A percentile compares a stretch with the other conserved stretches of the same genome.
phyloP scores from a whole-genome alignment of 148 eudicot genomes.

The Rhododendron kiyosumense region DNA sequence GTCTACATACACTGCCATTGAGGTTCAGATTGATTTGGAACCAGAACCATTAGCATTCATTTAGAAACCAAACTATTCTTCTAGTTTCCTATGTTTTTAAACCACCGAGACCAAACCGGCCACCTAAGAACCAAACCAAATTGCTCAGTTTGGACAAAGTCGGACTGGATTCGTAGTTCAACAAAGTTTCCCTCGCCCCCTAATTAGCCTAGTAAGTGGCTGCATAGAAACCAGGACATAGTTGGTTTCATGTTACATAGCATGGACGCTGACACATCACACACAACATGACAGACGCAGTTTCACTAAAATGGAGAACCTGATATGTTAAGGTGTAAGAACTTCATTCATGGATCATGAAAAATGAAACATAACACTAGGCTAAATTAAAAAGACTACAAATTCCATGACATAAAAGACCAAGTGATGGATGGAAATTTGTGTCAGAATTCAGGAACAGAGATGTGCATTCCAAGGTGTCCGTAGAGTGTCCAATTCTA shows the following conservation, averaged over 20 bases:
- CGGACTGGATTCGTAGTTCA: background rate
- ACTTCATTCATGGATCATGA: too few species aligned
- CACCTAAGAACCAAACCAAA: background rate
- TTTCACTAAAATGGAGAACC: background rate
- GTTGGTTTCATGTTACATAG: background rate
- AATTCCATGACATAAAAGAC: background rate
- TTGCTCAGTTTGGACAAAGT: background rate
- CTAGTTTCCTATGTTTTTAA: background rate
- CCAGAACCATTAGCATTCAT: background rate
- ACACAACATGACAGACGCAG: background rate
- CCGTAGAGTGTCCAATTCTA: background rate
- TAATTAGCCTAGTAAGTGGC: background rate
- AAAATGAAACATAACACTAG: too few species aligned
- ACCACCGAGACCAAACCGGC: background rate
- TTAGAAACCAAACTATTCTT: background rate
- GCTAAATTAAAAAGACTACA: background rate
- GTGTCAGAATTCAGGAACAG: background rate
- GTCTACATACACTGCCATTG: background rate
- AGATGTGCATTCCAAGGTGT: background rate
- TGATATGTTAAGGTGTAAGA: background rate
- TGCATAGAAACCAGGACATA: background rate
- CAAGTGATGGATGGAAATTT: background rate
- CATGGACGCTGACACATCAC: background rate
- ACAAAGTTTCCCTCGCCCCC: background rate
- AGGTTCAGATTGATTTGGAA: background rate